A percentile compares a stretch with the other conserved stretches of the same genome.
Conservation (phyloP, 1,284 basidiomycete genomes). For the Ganoderma multipileum region DNA sequence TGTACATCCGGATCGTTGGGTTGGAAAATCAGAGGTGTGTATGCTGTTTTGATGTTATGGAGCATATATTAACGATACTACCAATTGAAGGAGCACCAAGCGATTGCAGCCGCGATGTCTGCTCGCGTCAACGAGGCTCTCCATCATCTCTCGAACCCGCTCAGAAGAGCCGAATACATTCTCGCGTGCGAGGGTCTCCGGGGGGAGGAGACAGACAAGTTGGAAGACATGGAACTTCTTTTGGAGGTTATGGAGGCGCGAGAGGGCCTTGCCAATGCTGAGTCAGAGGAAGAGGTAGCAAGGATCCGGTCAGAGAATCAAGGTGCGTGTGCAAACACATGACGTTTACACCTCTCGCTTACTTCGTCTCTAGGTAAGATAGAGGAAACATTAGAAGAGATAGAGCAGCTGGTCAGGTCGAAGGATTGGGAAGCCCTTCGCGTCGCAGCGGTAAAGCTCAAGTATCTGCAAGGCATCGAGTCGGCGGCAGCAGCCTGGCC, state of each 20-base stretch:
- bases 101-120: slow-evolving; percentile 70
- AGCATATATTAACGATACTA: background rate
- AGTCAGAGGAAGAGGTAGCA: slow-evolving; percentile 56
- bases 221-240: slow-evolving; percentile 78
- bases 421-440: slow-evolving; percentile 67
- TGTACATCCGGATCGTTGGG: slow-evolving; percentile 85
- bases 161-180: slow-evolving; percentile 75
- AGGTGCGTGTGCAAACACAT: slow-evolving; percentile 51
- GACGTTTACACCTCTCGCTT: background rate
- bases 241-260: slow-evolving; percentile 84
- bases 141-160: slow-evolving; percentile 67
- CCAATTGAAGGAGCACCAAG: slow-evolving; percentile 57
- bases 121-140: slow-evolving; percentile 81
- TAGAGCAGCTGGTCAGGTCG: slow-evolving; percentile 59
- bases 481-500: slow-evolving; percentile 67
- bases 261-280: slow-evolving; percentile 79
- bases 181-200: slow-evolving; percentile 67
- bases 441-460: slow-evolving; percentile 70
- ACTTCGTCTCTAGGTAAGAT: slow-evolving; percentile 57
- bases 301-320: slow-evolving; percentile 63
- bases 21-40: slow-evolving; percentile 48
- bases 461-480: slow-evolving; percentile 81
- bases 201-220: slow-evolving; percentile 76
- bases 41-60: too few species aligned
- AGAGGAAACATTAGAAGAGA: slow-evolving; percentile 48